A percentile compares a stretch with the other conserved stretches of the same genome.
Conservation (phyloP, 352 stramenopile species). For the Globisporangium parvum region DNA sequence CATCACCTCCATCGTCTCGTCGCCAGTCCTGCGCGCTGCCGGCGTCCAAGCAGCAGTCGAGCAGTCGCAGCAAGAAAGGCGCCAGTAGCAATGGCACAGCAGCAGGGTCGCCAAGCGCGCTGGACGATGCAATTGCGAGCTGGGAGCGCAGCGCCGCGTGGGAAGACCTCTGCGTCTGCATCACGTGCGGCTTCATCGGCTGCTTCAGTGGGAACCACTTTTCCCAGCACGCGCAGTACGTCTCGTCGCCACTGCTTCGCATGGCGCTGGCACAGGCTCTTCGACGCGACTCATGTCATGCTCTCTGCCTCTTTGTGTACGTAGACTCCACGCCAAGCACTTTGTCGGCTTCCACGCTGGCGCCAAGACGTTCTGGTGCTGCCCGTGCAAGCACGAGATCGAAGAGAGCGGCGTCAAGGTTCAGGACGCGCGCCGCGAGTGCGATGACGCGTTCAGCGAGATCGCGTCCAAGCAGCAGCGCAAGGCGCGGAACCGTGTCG, state of each 20-base stretch:
- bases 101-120: neutral
- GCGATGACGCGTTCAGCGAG: slow-evolving; percentile 34
- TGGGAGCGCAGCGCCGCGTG: slow-evolving; percentile 27
- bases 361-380: slow-evolving; percentile 50
- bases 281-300: neutral
- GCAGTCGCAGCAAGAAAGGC: neutral
- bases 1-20: neutral
- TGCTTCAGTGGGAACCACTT: slow-evolving; percentile 52
- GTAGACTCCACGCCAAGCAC: slow-evolving; percentile 47
- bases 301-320: neutral
- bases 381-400: slow-evolving; percentile 45
- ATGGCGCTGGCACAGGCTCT: neutral
- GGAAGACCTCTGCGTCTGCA: slow-evolving; percentile 43
- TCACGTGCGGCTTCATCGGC: slow-evolving; percentile 55
- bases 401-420: slow-evolving; percentile 27
- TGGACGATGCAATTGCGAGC: slow-evolving; percentile 16
- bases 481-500: slow-evolving; percentile 20
- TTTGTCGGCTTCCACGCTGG: slow-evolving; percentile 47
- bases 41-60: neutral
- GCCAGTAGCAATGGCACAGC: neutral
- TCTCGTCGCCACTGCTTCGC: neutral
- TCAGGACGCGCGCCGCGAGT: slow-evolving; percentile 30
- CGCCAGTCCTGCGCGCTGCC: neutral
- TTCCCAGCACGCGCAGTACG: slow-evolving; percentile 39
- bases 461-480: slow-evolving; percentile 42